Conservation (phyloP, 2,329 filamentous ascomycete species). For the Didymella lethalis region DNA sequence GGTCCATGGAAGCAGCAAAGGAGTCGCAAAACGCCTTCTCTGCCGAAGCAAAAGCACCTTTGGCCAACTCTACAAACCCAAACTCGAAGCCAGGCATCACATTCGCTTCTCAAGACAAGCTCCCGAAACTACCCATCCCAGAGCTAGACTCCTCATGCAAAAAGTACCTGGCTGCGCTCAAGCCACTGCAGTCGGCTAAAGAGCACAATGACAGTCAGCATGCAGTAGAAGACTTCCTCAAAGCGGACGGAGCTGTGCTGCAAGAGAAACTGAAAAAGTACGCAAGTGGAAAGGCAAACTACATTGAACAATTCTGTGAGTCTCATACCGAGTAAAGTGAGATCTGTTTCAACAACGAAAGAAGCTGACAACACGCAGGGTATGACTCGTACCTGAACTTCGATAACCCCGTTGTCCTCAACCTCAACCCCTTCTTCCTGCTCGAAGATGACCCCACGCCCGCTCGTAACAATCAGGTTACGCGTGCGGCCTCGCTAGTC, state of each 20-base stretch:
- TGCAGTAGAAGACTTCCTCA: constrained; percentile 84
- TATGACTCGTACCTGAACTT: constrained; percentile 99
- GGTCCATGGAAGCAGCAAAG: constrained; percentile 62
- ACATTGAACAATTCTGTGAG: constrained; percentile 98
- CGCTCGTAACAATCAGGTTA: constrained; percentile 95
- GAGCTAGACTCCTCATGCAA: constrained; percentile 80
- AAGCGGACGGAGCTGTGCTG: constrained; percentile 79
- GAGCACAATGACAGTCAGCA: constrained; percentile 84
- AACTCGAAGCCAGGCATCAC: constrained; percentile 76
- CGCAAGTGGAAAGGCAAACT: constrained; percentile 88
- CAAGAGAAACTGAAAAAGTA: constrained; percentile 92
- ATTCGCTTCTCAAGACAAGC: constrained; percentile 84
- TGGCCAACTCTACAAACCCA: constrained; percentile 60
- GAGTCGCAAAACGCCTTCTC: constrained; percentile 59
- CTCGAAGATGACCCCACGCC: constrained; percentile 97
- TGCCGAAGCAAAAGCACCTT: constrained; percentile 56
- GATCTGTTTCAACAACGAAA: neutral
- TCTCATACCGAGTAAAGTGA: constrained; percentile 28
- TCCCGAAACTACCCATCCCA: constrained; percentile 92
- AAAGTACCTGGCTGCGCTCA: constrained; percentile 80
- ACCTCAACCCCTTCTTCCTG: constrained; percentile 97
- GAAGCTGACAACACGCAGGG: constrained; percentile 63
- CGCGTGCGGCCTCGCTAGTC: constrained; percentile 88
- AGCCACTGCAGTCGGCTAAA: constrained; percentile 78
- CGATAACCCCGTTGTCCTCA: constrained; percentile 96